Conservation (phyloP, 192 early-diverging fungal species). For the Gaertneriomyces semiglobifer region DNA sequence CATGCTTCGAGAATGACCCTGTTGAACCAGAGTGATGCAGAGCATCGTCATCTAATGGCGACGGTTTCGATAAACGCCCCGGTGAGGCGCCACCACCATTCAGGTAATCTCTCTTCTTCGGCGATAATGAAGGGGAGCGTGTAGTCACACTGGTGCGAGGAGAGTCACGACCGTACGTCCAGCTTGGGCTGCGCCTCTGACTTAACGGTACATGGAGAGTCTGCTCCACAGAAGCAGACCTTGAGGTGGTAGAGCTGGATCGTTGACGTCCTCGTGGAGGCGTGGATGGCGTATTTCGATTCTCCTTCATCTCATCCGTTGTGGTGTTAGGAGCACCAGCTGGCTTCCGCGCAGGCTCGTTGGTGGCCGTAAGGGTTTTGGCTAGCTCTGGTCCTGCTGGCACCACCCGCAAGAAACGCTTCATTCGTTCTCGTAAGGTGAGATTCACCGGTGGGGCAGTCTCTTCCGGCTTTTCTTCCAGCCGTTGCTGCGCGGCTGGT, state of each 20-base stretch:
- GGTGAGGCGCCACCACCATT: too few relatives aligned
- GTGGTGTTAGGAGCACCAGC: too few relatives aligned
- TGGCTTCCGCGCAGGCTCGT: too few relatives aligned
- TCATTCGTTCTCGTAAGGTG: conserved; percentile 3
- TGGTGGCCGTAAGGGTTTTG: not conserved
- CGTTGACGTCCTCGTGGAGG: not conserved
- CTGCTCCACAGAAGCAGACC: too few relatives aligned
- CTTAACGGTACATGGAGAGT: too few relatives aligned
- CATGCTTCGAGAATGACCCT: too few relatives aligned
- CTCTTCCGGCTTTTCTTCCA: not conserved
- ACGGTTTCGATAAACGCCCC: too few relatives aligned
- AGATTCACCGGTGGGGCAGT: not conserved
- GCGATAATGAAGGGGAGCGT: not conserved
- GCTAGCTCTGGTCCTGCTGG: not conserved
- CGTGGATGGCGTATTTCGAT: not conserved
- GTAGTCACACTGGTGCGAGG: conserved; percentile 1
- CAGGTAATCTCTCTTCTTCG: conserved; percentile 2
- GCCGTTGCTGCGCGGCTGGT: too few relatives aligned
- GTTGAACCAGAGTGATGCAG: too few relatives aligned
- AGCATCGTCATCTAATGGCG: too few relatives aligned
- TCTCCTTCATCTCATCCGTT: too few relatives aligned
- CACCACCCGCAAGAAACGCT: not conserved
- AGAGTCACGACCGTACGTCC: conserved; percentile 8
- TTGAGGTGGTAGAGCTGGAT: too few relatives aligned
- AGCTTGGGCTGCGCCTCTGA: not conserved